Evolutionary conservation across 352 stramenopile genomes (phyloP).

Genomic region (Pythium grandisporangium): DNA sequence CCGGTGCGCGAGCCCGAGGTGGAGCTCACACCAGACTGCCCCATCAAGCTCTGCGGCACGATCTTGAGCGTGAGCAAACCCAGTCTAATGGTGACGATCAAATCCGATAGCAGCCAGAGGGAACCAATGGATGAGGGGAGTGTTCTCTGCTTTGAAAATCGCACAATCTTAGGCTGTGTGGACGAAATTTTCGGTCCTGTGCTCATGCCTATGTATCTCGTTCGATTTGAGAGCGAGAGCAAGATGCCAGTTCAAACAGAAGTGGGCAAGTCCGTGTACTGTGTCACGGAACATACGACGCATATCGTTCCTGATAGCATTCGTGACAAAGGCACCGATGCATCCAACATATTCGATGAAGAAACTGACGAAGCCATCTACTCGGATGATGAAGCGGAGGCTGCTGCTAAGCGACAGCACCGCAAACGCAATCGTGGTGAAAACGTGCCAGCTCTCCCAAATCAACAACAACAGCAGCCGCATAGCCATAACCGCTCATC

Average conservation of each 20-base stretch:
- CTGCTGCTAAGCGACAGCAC: constrained; percentile 52
- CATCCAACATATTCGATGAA: constrained; percentile 84
- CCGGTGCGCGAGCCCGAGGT: constrained; percentile 61
- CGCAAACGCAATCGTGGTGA: constrained; percentile 54
- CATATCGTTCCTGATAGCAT: constrained; percentile 73
- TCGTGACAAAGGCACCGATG: constrained; percentile 76
- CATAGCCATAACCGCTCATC: background rate
- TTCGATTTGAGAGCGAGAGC: constrained; percentile 56
- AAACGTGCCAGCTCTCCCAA: no score
- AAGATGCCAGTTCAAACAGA: constrained; percentile 52
- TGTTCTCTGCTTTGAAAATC: constrained; percentile 72
- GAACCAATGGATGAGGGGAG: constrained; percentile 75
- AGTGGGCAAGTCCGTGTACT: constrained; percentile 45
- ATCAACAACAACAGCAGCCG: no score
- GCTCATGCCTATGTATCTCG: constrained; percentile 81
- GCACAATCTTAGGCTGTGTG: constrained; percentile 66
- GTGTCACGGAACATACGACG: constrained; percentile 67
- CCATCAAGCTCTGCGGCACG: constrained; percentile 55
- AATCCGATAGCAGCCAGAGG: constrained; percentile 40
- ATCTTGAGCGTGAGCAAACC: constrained; percentile 58
- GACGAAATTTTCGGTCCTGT: constrained; percentile 83
- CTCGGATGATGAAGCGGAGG: constrained; percentile 80
- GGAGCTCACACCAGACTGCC: constrained; percentile 56
- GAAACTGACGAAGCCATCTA: constrained; percentile 67
- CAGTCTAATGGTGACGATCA: constrained; percentile 72